These are phyloP conservation scores for Fusarium burgessii DNA, from an alignment of 2,329 filamentous ascomycete species.

Conservation along the genomic window DNA sequence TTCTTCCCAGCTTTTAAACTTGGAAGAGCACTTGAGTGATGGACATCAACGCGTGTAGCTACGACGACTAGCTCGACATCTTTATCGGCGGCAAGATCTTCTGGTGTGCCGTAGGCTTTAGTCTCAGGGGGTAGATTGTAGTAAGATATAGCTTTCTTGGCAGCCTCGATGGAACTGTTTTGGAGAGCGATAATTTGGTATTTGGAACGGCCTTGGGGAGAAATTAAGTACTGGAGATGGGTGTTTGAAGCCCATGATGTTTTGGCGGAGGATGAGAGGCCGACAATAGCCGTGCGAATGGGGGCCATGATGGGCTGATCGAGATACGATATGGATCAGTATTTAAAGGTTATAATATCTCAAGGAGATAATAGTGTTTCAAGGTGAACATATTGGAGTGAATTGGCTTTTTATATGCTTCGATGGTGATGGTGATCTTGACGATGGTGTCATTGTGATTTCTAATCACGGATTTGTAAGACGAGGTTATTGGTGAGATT, in stretches of 20 bases:
- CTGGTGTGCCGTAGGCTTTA: slow-evolving; percentile 63
- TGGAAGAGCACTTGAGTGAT: slow-evolving; percentile 59
- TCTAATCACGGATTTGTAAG: slow-evolving; percentile 27
- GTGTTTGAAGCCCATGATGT: slow-evolving; percentile 66
- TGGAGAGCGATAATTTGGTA: slow-evolving; percentile 65
- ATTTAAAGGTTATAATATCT: no score
- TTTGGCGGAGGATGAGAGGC: slow-evolving; percentile 64
- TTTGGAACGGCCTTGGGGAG: slow-evolving; percentile 55
- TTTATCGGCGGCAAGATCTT: slow-evolving; percentile 60
- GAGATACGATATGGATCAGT: no score
- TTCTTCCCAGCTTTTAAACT: slow-evolving; percentile 64
- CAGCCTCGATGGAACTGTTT: slow-evolving; percentile 62
- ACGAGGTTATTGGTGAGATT: neutral
- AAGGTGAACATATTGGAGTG: no score
- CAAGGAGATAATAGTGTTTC: neutral
- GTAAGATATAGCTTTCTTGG: slow-evolving; percentile 56
- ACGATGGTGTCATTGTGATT: slow-evolving; percentile 13
- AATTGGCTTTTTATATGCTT: neutral
- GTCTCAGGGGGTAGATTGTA: slow-evolving; percentile 57
- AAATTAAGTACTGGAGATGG: slow-evolving; percentile 71
- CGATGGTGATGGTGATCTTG: neutral
- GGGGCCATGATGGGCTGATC: slow-evolving; percentile 54
- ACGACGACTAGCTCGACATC: slow-evolving; percentile 68
- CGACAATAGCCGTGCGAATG: slow-evolving; percentile 68
- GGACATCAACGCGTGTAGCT: slow-evolving; percentile 65